These are phyloP conservation scores for Insectozyma bohioensis DNA, from an alignment of 1,139 yeast species.

Conservation along the genomic window DNA sequence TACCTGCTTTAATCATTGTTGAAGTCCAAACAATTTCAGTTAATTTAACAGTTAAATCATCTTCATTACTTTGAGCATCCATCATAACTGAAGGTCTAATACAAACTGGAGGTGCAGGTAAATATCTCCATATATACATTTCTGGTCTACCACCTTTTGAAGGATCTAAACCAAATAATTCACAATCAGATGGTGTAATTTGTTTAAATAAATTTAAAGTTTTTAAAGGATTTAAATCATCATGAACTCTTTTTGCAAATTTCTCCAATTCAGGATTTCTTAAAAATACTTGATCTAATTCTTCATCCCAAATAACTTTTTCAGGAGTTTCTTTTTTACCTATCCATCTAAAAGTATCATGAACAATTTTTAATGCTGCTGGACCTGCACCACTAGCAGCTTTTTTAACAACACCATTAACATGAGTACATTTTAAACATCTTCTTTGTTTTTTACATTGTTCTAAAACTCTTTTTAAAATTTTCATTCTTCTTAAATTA, in stretches of 20 bases:
- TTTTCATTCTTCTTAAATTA: constrained; percentile 87
- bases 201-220: constrained; percentile 86
- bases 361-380: constrained; percentile 92
- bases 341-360: constrained; percentile 93
- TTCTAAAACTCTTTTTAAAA: constrained; percentile 76
- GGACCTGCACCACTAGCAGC: constrained; percentile 92
- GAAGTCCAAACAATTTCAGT: constrained; percentile 98
- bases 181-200: constrained; percentile 85
- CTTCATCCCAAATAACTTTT: constrained; percentile 81
- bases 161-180: constrained; percentile 86
- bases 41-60: constrained; percentile 91
- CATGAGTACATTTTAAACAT: constrained; percentile 81
- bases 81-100: constrained; percentile 95
- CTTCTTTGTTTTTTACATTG: constrained; percentile 95
- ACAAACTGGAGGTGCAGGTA: constrained; percentile 99
- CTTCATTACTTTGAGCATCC: constrained; percentile 96
- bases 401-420: constrained; percentile 96
- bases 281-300: constrained; percentile 68
- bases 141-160: constrained; percentile 91
- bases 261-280: constrained; percentile 87
- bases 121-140: constrained; percentile 93
- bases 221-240: constrained; percentile 91
- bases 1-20: constrained; percentile 87
- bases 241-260: constrained; percentile 83
- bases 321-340: constrained; percentile 90